These are phyloP conservation scores for Davidsoniella australis DNA, from an alignment of 2,329 filamentous ascomycete species.

Conservation along the genomic window DNA sequence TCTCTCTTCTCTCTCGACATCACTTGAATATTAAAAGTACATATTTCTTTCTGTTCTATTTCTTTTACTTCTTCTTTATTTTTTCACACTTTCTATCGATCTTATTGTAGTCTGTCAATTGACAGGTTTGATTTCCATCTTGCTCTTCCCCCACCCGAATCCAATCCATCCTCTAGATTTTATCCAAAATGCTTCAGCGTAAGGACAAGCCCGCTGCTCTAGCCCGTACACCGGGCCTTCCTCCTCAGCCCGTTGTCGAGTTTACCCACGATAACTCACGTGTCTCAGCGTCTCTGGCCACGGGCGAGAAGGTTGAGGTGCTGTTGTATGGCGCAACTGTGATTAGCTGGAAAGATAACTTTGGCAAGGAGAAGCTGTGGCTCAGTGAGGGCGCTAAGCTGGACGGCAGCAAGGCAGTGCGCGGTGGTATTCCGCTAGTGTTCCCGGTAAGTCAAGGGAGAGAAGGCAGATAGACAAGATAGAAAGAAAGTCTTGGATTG, in stretches of 20 bases:
- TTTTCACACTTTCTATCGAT: no score
- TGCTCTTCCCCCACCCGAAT: no score
- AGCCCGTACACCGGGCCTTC: constrained; percentile 53
- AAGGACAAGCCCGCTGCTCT: constrained; percentile 68
- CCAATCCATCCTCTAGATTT: no score
- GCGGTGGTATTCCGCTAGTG: constrained; percentile 81
- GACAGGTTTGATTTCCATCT: no score
- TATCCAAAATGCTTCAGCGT: constrained; percentile 46
- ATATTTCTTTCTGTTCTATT: no score
- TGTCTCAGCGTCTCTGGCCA: constrained; percentile 65
- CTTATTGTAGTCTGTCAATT: no score
- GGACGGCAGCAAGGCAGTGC: constrained; percentile 76
- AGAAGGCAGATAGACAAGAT: not conserved
- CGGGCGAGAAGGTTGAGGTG: constrained; percentile 72
- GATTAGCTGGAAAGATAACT: constrained; percentile 75
- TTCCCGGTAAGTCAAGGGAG: constrained; percentile 52
- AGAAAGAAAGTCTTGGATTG: not conserved
- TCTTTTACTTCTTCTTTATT: no score
- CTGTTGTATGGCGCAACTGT: constrained; percentile 87
- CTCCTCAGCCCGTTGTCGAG: constrained; percentile 60
- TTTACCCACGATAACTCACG: constrained; percentile 53
- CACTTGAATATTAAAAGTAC: no score
- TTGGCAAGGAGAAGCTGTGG: constrained; percentile 70
- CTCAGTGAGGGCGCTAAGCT: constrained; percentile 63
- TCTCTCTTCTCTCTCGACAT: no score